Base-by-base conservation (phyloP, 768 basidiomycete species). In the Tulasnella sp. region DNA sequence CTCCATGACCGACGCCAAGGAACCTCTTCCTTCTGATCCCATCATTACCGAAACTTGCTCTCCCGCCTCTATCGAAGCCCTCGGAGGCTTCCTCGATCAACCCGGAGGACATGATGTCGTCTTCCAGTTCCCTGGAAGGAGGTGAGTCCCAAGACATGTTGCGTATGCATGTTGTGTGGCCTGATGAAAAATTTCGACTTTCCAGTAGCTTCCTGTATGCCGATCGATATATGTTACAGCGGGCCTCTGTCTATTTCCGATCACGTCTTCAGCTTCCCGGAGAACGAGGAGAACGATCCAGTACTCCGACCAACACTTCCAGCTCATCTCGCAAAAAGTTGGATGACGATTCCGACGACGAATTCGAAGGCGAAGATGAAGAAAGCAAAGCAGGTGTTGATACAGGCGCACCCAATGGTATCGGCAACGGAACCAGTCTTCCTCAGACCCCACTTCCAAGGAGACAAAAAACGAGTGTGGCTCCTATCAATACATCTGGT, bases 61-160 rank as follows among this genome's bases (percentile, higher is more conserved):
- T 8, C 48, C 48, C 8, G 48, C 48, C 15, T 37, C 48, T n/a
- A 28, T 41, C 48, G 37, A 50, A n/a, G 37, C 37, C 4, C 35
- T 50, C 19, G 25, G 37, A 5, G 10, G 43, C 48, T 49, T 49
- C 48, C 50, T 52, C 13, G 50, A 52, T 33, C 29, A 44, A 35
- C 51, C 51, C 2, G 51, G 51, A 13, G 43, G 43, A 12, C 51
- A 53, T 33, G 51, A 53, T 44, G 51, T 53, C 32, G 43, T 53
- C 16, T 53, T 53, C 51, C 39, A 37, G 29, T 53, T 53, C 42
- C 43, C 51, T 28, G 43, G 45, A 24, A 25, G 42, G 9, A 43
- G 39, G 42, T 32, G n/a, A n/a, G n/a, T n/a, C n/a, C n/a, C n/a
- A n/a, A n/a, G n/a, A n/a, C n/a, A n/a, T n/a, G n/a, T n/a, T n/a